Percentiles rank a stretch among this genome's conserved stretches.
These are phyloP conservation scores for Yamadazyma sp. DNA, from an alignment of 1,139 yeast species.

Conservation along the genomic window DNA sequence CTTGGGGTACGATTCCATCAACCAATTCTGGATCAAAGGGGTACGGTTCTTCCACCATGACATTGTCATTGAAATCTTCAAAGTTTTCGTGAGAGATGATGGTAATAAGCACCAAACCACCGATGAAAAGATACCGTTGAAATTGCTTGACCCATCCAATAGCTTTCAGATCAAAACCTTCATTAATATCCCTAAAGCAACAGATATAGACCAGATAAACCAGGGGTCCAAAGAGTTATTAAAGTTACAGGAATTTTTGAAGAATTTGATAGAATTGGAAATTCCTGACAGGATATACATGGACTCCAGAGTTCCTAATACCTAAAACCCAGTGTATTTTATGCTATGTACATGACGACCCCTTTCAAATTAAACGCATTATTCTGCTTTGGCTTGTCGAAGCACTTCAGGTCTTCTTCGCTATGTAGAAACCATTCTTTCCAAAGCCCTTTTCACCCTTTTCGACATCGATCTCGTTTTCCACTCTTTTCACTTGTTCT, in stretches of 20 bases:
- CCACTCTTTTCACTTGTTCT: constrained; percentile 21
- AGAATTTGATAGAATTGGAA: constrained; percentile 64
- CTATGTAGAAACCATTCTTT: constrained; percentile 9
- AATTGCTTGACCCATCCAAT: constrained; percentile 54
- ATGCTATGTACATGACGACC: background rate
- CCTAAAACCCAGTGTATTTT: background rate
- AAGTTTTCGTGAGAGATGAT: constrained; percentile 47
- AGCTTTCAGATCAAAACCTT: constrained; percentile 65
- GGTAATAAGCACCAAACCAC: constrained; percentile 9
- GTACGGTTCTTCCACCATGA: constrained; percentile 64
- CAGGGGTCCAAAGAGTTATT: constrained; percentile 65
- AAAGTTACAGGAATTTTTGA: constrained; percentile 60
- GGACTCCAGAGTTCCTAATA: constrained; percentile 57
- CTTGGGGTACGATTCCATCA: constrained; percentile 68
- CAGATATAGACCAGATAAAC: constrained; percentile 73
- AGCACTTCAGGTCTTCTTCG: too few relatives aligned
- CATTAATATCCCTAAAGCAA: constrained; percentile 67
- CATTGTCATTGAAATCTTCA: constrained; percentile 59
- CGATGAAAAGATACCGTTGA: constrained; percentile 31
- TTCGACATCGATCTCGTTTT: constrained; percentile 19
- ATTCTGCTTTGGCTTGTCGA: too few relatives aligned
- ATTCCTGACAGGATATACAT: constrained; percentile 78
- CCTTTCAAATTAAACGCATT: too few relatives aligned
- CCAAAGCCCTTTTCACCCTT: constrained; percentile 28
- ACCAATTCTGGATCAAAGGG: constrained; percentile 69